Base-by-base conservation (phyloP, 2,329 filamentous ascomycete species). In the Didymella exigua region DNA sequence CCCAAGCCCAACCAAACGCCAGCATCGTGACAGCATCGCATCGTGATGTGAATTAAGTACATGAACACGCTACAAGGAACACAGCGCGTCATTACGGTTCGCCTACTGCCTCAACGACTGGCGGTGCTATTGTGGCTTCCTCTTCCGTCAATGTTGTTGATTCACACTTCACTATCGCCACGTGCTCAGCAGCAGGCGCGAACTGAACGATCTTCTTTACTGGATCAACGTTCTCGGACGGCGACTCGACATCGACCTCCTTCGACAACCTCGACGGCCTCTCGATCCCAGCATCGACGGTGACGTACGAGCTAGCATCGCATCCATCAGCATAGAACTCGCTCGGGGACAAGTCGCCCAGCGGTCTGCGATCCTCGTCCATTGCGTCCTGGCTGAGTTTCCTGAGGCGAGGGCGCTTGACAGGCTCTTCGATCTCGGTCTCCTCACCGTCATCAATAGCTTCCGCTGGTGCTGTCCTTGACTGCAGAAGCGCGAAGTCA, bases 251-350 rank as follows among this genome's bases (percentile, higher is more conserved):
- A 16, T 43, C 29, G 8, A 56, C 31, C 51, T 75, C 74, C 60
- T 68, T 74, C 1, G 70, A 73, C 59, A 76, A 47, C 7, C 68
- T 48, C 23, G 70, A 74, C 2, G 71, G 68, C 59, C 66, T 70
- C 61, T 72, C 70, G n/a, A 73, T 67, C 1, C 65, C 63, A 8
- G 58, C 66, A 51, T 76, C 72, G 5, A 76, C 72, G 41, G 71
- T 75, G 27, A 75, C 72, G 46, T 71, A 72, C 2, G 62, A 69
- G 9, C 51, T 61, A 2, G 67, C 69, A 54, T 75, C 70, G 27
- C 74, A 68, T 0, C 75, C 75, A n/a, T 72, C 68, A 19, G 56
- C 73, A 49, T 76, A 77, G 59, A 74, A 77, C 16, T 77, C 72
- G 10, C 60, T 60, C n/a, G 73, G 65, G 9, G 59, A 62, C 10